Base-by-base conservation (phyloP, 2,329 filamentous ascomycete species). In the Epicoccum nigrum region DNA sequence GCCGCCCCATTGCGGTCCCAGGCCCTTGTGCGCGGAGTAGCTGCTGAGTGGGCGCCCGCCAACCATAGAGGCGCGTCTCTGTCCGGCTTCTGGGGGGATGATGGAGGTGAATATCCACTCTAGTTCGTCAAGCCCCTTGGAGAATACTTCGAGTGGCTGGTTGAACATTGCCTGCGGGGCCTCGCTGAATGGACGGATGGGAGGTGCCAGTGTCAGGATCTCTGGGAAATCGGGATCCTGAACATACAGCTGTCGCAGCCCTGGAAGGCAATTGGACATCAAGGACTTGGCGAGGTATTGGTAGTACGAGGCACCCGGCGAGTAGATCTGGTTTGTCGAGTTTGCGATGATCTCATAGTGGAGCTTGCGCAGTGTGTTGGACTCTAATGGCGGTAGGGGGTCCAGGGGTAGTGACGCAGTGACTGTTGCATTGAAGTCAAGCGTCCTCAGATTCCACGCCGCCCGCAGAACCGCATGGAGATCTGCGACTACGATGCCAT, bases 211-310 rank as follows among this genome's bases (percentile, higher is more conserved):
- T 12, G 92, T 81, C 5, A 97, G 83, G 9, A 87, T 82, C 60
- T 96, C 90, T 2, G 92, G 86, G 69, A 97, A 96, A 41, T 84
- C 81, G 20, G 88, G 84, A 64, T 97, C 92, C 42, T 90, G 88
- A 15, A 97, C 93, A 69, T 95, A 97, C 7, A 97, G 82, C 17
- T 86, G 83, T 28, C 81, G 81, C 7, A 97, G 80, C 28, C 82
- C 83, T 1, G 92, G 91, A 7, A 97, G 81, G 7, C 85, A 83
- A 55, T 87, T 88, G 13, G 85, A 83, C 54, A 94, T 84, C 25
- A 97, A 83, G 0, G 90, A 96, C n/a, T 83, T 83, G 20, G 90
- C 86, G 16, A 97, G 83, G 73, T 96, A 96, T 54, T 85, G 83
- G 73, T 97, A 96, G 76, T 96, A 95, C 15, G 81, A 82, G 19